Evolutionary conservation across 2,329 filamentous ascomycete species (phyloP).

Genomic region (Aspergillus felis): DNA sequence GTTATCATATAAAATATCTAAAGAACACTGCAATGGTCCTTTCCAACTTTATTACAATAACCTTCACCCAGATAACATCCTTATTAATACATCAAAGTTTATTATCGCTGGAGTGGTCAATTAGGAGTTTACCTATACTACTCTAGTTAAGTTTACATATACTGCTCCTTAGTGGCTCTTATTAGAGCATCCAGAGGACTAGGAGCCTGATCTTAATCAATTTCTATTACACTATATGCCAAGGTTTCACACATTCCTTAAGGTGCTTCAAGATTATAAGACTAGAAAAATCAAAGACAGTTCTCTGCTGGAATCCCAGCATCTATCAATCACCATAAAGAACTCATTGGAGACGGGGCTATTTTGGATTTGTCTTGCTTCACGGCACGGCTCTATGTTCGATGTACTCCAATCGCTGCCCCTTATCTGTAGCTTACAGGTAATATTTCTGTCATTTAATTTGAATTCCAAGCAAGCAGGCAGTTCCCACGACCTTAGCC

Average conservation of each 20-base stretch:
- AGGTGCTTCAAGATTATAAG: slow-evolving; percentile 22
- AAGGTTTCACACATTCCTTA: slow-evolving; percentile 22
- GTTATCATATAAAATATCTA: slow-evolving; percentile 15
- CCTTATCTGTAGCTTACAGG: too few relatives aligned
- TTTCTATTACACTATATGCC: slow-evolving; percentile 23
- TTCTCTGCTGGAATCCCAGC: slow-evolving; percentile 14
- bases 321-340: slow-evolving; percentile 22
- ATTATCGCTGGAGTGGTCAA: slow-evolving; percentile 21
- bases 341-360: slow-evolving; percentile 21
- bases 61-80: slow-evolving; percentile 24
- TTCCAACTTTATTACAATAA: slow-evolving; percentile 31
- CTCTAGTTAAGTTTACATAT: slow-evolving; percentile 21
- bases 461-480: too few relatives aligned
- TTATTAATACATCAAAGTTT: slow-evolving; percentile 19
- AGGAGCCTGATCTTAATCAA: slow-evolving; percentile 21
- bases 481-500: too few relatives aligned
- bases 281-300: slow-evolving; percentile 14
- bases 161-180: slow-evolving; percentile 26
- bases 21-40: slow-evolving; percentile 18
- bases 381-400: slow-evolving; percentile 23
- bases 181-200: slow-evolving; percentile 24
- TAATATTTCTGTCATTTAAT: too few relatives aligned
- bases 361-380: slow-evolving; percentile 29
- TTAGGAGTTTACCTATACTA: slow-evolving; percentile 27
- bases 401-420: slow-evolving; percentile 11